A percentile compares a stretch with the other conserved stretches of the same genome.
Evolutionary conservation across 805 yeast genomes (phyloP).

Genomic region (Candida palmyrensis): DNA sequence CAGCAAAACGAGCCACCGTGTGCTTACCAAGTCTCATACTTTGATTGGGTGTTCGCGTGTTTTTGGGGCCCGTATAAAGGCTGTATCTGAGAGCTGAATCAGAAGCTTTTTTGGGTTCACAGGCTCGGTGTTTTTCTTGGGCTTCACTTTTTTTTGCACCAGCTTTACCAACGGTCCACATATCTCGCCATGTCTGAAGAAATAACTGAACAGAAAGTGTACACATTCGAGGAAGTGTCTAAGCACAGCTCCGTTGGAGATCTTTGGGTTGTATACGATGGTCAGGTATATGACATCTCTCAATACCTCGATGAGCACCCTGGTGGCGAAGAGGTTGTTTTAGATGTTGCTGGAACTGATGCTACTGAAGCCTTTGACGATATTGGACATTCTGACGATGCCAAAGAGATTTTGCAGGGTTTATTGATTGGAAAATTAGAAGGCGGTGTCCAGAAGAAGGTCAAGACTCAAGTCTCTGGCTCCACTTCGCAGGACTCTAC

Average conservation of each 20-base stretch:
- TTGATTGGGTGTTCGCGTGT: too few relatives aligned
- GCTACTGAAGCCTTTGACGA: constrained; percentile 52
- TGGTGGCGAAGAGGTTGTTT: constrained; percentile 44
- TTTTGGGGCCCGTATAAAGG: too few relatives aligned
- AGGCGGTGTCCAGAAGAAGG: constrained; percentile 42
- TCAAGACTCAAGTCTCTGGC: constrained; percentile 11
- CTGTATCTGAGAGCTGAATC: too few relatives aligned
- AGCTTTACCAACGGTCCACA: too few relatives aligned
- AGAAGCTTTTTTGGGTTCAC: constrained; percentile 5
- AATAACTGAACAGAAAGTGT: constrained; percentile 44
- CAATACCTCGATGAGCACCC: constrained; percentile 43
- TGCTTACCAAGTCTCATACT: constrained; percentile 3
- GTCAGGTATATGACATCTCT: constrained; percentile 37
- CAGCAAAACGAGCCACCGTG: constrained; percentile 3
- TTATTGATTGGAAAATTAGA: constrained; percentile 77
- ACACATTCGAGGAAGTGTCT: constrained; percentile 49
- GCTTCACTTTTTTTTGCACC: neutral
- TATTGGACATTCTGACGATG: constrained; percentile 97
- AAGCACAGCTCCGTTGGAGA: constrained; percentile 35
- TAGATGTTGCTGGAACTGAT: constrained; percentile 39
- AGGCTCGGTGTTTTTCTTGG: constrained; percentile 1
- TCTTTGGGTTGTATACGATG: constrained; percentile 42
- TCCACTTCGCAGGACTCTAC: constrained; percentile 10
- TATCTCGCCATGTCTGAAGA: too few relatives aligned
- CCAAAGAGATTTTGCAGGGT: constrained; percentile 67